Base-by-base conservation (phyloP, 2,329 filamentous ascomycete species). In the Calonectria henricotiae region DNA sequence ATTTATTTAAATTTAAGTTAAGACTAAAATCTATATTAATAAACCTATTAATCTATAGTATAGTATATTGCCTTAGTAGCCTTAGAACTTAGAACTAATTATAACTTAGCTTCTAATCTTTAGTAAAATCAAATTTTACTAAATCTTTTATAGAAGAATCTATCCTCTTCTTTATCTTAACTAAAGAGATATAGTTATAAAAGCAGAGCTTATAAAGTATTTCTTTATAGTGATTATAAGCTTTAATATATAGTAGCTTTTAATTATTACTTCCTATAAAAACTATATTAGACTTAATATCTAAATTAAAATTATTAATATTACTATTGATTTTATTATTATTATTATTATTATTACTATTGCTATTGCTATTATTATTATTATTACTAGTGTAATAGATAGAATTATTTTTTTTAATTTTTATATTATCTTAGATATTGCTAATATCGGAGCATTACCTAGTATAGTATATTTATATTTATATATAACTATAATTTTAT, bases 301-400 rank as follows among this genome's bases (percentile, higher is more conserved):
- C n/a, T n/a, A n/a, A n/a, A n/a, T n/a, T n/a, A n/a, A n/a, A n/a
- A 68, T 47, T 17, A 68, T 44, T 30, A 68, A 68, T 63, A 39
- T 3, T 44, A n/a, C n/a, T n/a, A n/a, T n/a, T n/a, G n/a, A n/a
- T n/a, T n/a, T n/a, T n/a, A n/a, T n/a, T n/a, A n/a, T n/a, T n/a
- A n/a, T n/a, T n/a, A n/a, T n/a, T n/a, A n/a, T n/a, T n/a, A n/a
- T n/a, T n/a, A n/a, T n/a, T n/a, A n/a, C n/a, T n/a, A n/a, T n/a
- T n/a, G n/a, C n/a, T n/a, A n/a, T n/a, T n/a, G n/a, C n/a, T n/a
- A n/a, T n/a, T n/a, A n/a, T n/a, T n/a, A n/a, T n/a, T n/a, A n/a
- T n/a, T n/a, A n/a, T n/a, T n/a, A n/a, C 30, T 32, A 68, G 32
- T 68, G 64, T n/a, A n/a, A n/a, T n/a, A 58, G 62, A 39, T 32